Conservation (phyloP, 805 yeast genomes). For the Lipomyces sp. region DNA sequence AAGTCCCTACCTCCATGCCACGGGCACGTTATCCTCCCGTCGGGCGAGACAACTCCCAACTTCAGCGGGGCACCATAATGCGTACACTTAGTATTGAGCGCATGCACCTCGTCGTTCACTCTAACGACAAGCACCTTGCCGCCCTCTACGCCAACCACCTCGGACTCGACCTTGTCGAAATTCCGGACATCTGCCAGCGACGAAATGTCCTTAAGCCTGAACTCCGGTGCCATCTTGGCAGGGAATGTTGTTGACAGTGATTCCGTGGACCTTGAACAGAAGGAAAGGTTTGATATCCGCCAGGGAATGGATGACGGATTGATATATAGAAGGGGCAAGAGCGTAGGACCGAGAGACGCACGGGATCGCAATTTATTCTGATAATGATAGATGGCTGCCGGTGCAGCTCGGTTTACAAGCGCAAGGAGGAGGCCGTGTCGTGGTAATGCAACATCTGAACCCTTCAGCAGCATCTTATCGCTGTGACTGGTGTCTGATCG, state of each 20-base stretch:
- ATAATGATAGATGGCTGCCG: neutral
- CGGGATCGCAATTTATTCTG: neutral
- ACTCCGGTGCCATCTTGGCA: neutral
- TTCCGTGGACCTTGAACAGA: neutral
- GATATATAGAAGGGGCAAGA: neutral
- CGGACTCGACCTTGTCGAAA: neutral
- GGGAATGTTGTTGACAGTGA: neutral
- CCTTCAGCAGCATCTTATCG: neutral
- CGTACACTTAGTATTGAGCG: constrained; percentile 10
- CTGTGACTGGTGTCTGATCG: neutral
- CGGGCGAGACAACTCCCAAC: constrained; percentile 14
- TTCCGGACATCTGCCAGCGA: neutral
- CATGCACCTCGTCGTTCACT: constrained; percentile 1
- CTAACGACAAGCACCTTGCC: constrained; percentile 1
- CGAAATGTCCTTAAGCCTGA: constrained; percentile 2
- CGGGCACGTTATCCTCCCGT: constrained; percentile 7
- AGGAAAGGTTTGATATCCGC: neutral
- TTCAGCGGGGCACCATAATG: constrained; percentile 26
- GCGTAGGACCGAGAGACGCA: neutral
- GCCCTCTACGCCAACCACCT: neutral
- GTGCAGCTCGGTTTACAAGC: neutral
- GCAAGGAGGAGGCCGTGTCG: neutral
- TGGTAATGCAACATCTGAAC: neutral
- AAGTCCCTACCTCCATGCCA: constrained; percentile 11
- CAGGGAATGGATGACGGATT: neutral